phyloP scores from a whole-genome alignment of 108 stramenopile species.

The Discostella stelligeroides region DNA sequence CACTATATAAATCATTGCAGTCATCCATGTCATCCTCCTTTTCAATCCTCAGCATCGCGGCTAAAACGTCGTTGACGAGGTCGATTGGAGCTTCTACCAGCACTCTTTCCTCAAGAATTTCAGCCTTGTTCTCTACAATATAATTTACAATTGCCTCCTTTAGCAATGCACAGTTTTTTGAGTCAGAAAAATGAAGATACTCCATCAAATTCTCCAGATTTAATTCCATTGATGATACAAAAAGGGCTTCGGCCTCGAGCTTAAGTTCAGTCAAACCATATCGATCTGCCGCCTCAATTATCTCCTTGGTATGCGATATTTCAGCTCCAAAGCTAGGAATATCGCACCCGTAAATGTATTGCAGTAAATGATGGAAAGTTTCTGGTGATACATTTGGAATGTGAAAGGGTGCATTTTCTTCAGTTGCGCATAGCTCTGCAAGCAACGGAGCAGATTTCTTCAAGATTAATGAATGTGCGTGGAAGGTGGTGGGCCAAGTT shows the following conservation, averaged over 20 bases:
- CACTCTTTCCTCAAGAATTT: not conserved
- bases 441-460: not conserved
- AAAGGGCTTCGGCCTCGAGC: too few species aligned
- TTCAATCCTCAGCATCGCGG: too few species aligned
- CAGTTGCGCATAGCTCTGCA: not conserved
- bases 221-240: not conserved
- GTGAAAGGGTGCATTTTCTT: not conserved
- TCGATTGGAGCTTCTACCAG: too few species aligned
- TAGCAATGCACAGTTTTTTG: too few species aligned
- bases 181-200: not conserved
- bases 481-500: too few species aligned
- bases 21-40: too few species aligned
- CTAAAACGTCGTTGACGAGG: too few species aligned
- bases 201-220: constrained; percentile 2
- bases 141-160: not conserved
- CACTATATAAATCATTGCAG: too few species aligned
- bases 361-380: not conserved
- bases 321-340: not conserved
- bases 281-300: not conserved
- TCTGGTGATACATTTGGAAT: not conserved
- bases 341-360: not conserved
- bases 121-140: not conserved
- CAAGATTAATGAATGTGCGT: not conserved
- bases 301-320: not conserved
- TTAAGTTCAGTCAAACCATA: not conserved